These are phyloP conservation scores for Russula brevipes DNA, from an alignment of 768 basidiomycete species.

Conservation along the genomic window DNA sequence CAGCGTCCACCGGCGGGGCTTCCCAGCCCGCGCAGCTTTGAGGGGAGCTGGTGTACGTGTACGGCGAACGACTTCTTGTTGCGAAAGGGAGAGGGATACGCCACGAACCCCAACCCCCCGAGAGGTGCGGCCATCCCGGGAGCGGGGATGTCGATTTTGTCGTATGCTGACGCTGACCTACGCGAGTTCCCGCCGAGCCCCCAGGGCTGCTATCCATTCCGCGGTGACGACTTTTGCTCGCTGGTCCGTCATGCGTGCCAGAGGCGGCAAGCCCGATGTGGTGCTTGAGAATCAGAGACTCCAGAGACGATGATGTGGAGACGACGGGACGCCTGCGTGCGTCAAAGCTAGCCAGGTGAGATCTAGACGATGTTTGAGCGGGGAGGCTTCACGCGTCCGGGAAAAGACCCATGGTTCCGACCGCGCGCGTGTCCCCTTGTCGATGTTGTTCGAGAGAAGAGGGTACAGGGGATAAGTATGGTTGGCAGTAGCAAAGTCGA, in stretches of 20 bases:
- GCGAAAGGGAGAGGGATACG: background rate
- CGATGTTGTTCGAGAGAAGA: background rate
- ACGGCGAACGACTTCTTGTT: background rate
- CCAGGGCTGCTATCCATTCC: background rate
- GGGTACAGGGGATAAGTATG: background rate
- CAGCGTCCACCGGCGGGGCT: slow-evolving; percentile 1
- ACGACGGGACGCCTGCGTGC: background rate
- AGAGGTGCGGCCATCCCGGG: background rate
- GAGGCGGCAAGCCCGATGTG: slow-evolving; percentile 8
- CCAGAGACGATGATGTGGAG: background rate
- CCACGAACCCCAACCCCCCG: background rate
- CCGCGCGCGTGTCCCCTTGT: background rate
- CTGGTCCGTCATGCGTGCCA: background rate
- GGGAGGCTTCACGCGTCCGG: background rate
- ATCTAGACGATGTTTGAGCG: background rate
- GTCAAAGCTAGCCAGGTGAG: background rate
- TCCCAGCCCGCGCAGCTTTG: background rate
- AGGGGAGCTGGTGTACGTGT: background rate
- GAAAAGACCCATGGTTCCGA: background rate
- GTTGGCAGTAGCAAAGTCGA: background rate
- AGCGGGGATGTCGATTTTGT: slow-evolving; percentile 5
- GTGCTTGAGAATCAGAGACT: background rate
- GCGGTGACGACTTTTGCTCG: background rate
- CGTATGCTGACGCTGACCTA: background rate
- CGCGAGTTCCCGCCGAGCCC: background rate